A percentile compares a stretch with the other conserved stretches of the same genome.
Evolutionary conservation across 176 grass and related monocot species (phyloP).

Genomic region (Canna indica): DNA sequence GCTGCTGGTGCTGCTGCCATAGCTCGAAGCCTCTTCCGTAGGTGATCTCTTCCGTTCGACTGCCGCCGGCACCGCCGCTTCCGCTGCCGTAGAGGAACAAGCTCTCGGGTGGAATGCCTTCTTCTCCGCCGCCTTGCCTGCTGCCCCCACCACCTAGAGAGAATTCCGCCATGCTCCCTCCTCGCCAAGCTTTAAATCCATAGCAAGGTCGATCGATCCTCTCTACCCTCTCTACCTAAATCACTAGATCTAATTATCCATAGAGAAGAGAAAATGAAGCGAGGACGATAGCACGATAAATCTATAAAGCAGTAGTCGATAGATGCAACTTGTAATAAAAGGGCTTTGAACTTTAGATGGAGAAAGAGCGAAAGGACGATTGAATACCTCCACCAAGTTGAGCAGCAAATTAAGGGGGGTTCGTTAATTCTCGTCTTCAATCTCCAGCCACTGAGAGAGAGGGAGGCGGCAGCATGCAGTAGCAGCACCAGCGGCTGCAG

Average conservation of each 20-base stretch:
- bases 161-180: conserved; percentile 73
- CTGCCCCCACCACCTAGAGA: conserved; percentile 60
- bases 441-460: background rate
- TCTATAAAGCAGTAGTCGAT: no score
- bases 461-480: background rate
- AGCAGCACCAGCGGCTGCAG: conserved; percentile 6
- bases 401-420: no score
- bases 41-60: conserved; percentile 22
- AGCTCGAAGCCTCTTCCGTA: conserved; percentile 53
- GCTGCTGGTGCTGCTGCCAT: conserved; percentile 62
- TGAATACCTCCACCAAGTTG: no score
- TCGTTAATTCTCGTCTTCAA: background rate
- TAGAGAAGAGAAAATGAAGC: no score
- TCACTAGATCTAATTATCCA: conserved; percentile 5
- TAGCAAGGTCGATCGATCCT: background rate
- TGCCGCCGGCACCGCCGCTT: conserved; percentile 33
- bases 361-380: background rate
- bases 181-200: conserved; percentile 8
- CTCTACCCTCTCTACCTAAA: conserved; percentile 1
- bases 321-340: no score
- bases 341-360: background rate
- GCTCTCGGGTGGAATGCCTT: conserved; percentile 41
- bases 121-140: conserved; percentile 22
- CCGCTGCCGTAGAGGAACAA: conserved; percentile 74
- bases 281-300: no score